Percentiles rank a stretch among this genome's conserved stretches.
Evolutionary conservation across 192 early-diverging fungal genomes (phyloP).

Genomic region (Umbelopsis sp.): DNA sequence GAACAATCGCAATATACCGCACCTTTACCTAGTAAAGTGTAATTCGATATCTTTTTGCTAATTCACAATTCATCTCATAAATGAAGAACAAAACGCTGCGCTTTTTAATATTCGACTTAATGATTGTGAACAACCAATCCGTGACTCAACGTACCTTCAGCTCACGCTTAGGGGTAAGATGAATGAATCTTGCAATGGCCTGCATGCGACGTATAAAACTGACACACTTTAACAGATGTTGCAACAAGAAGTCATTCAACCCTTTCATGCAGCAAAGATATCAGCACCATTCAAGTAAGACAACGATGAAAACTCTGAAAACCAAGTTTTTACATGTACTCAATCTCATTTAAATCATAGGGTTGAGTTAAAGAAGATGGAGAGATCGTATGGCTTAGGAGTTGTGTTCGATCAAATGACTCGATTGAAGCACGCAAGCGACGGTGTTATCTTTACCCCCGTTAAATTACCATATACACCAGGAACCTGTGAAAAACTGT

Average conservation of each 20-base stretch:
- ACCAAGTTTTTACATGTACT: background rate
- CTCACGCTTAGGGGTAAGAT: conserved; percentile 66
- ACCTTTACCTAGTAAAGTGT: background rate
- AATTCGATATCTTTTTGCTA: background rate
- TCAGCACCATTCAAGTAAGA: conserved; percentile 66
- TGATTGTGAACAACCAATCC: conserved; percentile 60
- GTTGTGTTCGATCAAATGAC: conserved; percentile 68
- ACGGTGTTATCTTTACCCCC: conserved; percentile 76
- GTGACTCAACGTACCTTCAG: conserved; percentile 62
- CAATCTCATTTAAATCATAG: conserved; percentile 29
- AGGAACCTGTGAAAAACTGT: conserved; percentile 58
- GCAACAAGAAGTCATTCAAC: conserved; percentile 64
- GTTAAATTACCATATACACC: conserved; percentile 57
- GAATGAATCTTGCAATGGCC: background rate
- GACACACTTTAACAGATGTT: conserved; percentile 52
- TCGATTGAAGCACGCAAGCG: conserved; percentile 64
- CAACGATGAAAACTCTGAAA: background rate
- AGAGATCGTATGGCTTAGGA: conserved; percentile 57
- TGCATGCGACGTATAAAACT: background rate
- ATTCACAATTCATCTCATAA: background rate
- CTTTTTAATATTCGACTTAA: conserved; percentile 65
- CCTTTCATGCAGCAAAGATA: conserved; percentile 49
- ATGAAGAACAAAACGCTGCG: conserved; percentile 47
- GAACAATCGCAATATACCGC: background rate
- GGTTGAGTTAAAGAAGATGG: conserved; percentile 62